Evolutionary conservation across 352 stramenopile species (phyloP), one percentile per base, ranked within the genome.

Genomic region (Phytopythium boreale): DNA sequence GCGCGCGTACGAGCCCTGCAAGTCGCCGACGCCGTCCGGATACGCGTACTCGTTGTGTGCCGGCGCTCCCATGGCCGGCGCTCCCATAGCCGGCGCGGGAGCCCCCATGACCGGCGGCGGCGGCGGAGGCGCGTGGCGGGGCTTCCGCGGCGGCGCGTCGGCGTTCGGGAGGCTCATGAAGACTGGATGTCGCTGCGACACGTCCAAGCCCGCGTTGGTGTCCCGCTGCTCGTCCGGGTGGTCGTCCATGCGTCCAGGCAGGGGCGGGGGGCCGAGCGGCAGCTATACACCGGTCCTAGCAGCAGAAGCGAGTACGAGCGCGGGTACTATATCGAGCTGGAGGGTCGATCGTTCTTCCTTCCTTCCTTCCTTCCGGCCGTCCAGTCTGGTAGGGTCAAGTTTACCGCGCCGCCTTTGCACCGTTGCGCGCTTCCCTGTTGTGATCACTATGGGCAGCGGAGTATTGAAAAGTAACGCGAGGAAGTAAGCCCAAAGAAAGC

Each of bases 151-250:
- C 19, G 43, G 29, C 17, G 26, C 46, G 14, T 37, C 53, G 6
- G 59, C 69, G 47, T 58, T 72, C 11, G 59, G 56, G 20, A 64
- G 24, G 4, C 61, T 67, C 44, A 53, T 71, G 43, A 63, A 63
- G 19, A 78, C 56, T 22, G 72, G 70, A 56, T 75, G 62, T 14
- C 66, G 73, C 70, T 80, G 70, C 8, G 67, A 68, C 26, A 77
- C 68, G 41, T 62, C 56, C 56, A 62, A 24, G 10, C 56, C 39
- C 22, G n/a, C 24, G 56, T 43, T 50, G 9, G 55, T 60, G 55
- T 60, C 36, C n/a, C 55, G 55, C 55, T 60, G 55, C 55, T 60
- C 36, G 55, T 47, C 55, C 55, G 55, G n/a, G 55, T 15, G n/a
- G 11, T 26, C 34, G 22, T 47, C 31, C 31, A 59, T 59, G 34